Conservation (phyloP, 1,284 basidiomycete species). For the Trichosporon sp. region DNA sequence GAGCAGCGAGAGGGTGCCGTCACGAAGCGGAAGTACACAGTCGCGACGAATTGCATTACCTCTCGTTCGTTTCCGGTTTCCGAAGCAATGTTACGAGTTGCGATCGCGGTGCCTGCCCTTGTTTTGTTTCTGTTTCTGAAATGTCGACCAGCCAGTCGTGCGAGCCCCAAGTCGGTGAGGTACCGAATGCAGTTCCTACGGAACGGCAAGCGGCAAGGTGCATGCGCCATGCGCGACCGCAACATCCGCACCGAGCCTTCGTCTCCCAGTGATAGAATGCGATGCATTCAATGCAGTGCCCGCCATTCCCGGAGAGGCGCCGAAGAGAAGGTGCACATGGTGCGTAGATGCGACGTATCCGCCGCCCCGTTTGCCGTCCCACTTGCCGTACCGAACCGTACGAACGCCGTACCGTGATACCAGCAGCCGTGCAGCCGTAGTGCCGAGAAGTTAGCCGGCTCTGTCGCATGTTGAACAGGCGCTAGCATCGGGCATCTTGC, state of each 20-base stretch:
- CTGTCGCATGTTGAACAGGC: neutral
- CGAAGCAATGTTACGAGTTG: neutral
- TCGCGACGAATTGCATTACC: neutral
- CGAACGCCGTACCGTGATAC: too few relatives aligned
- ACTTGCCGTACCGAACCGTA: neutral
- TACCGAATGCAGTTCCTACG: neutral
- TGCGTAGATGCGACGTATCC: neutral
- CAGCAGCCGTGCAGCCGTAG: too few relatives aligned
- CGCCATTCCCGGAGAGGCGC: too few relatives aligned
- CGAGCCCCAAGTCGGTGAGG: conserved; percentile 10
- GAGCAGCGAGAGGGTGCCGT: too few relatives aligned
- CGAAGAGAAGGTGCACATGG: neutral
- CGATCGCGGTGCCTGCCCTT: conserved; percentile 2
- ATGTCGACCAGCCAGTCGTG: neutral
- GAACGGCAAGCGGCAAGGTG: neutral
- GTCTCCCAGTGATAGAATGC: neutral
- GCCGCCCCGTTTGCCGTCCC: neutral
- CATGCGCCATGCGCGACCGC: neutral
- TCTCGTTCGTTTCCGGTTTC: neutral
- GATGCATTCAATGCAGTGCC: neutral
- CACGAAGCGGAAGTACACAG: neutral
- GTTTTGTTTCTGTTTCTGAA: neutral
- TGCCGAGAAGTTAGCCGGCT: too few relatives aligned
- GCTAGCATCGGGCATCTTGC: neutral
- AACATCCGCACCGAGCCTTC: neutral